Conservation (phyloP, 2,329 filamentous ascomycete species). For the Ceratocystis diversiconidia region DNA sequence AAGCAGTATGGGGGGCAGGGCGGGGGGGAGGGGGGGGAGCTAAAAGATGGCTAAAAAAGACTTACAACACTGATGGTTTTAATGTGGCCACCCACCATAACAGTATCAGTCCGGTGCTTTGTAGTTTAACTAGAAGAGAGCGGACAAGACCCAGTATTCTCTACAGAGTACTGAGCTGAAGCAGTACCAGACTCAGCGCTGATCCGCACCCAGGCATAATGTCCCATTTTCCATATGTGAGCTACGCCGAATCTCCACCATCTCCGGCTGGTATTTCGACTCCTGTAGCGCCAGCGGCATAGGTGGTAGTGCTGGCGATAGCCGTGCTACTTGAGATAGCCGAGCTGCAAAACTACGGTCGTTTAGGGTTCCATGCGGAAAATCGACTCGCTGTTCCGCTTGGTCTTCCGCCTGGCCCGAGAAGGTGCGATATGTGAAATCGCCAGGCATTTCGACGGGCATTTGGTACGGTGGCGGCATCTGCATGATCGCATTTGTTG, state of each 20-base stretch:
- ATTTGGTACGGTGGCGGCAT: background rate
- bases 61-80: constrained; percentile 10
- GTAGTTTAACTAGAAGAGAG: constrained; percentile 13
- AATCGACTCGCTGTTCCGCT: background rate
- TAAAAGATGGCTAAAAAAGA: constrained; percentile 1
- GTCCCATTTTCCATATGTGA: background rate
- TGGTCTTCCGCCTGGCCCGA: background rate
- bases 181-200: background rate
- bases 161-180: background rate
- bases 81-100: constrained; percentile 15
- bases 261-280: background rate
- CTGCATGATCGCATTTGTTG: no score
- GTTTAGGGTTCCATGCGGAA: background rate
- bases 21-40: no score
- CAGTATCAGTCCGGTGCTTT: constrained; percentile 11
- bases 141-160: constrained; percentile 14
- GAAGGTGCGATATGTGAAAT: background rate
- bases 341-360: background rate
- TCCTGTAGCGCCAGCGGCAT: background rate
- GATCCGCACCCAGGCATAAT: background rate
- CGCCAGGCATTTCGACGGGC: background rate
- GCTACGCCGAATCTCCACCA: background rate
- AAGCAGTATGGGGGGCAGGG: background rate
- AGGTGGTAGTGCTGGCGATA: background rate
- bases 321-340: background rate